Evolutionary conservation across 768 basidiomycete species (phyloP).

Genomic region (Kwoniella sp.): DNA sequence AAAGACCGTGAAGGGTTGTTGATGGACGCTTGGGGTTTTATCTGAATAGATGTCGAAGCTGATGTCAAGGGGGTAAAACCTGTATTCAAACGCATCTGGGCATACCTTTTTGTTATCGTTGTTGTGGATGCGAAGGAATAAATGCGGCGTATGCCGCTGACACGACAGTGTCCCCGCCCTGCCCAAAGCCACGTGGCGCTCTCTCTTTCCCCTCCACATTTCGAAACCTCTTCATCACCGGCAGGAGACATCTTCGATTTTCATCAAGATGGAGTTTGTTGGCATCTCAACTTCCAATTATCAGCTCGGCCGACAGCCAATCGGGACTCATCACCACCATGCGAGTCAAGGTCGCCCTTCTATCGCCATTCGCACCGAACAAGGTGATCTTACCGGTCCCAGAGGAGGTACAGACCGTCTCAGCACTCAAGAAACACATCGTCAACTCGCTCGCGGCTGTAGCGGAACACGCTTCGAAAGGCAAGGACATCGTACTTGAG

Average conservation of each 20-base stretch:
- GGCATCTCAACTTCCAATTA: no score
- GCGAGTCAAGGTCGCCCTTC: slow-evolving; percentile 38
- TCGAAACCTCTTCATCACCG: no score
- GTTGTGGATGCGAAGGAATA: no score
- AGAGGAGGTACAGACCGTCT: slow-evolving; percentile 26
- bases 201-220: no score
- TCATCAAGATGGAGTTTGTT: no score
- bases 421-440: slow-evolving; percentile 36
- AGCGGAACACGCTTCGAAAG: slow-evolving; percentile 7
- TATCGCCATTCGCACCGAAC: slow-evolving; percentile 30
- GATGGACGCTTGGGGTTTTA: background rate
- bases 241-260: no score
- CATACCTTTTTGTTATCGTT: background rate
- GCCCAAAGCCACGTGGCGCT: no score
- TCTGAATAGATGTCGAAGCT: slow-evolving; percentile 5
- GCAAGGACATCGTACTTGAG: slow-evolving; percentile 33
- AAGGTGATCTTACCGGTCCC: slow-evolving; percentile 42
- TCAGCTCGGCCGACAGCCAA: no score
- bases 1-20: background rate
- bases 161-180: no score
- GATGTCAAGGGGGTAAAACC: slow-evolving; percentile 7
- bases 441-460: slow-evolving; percentile 30
- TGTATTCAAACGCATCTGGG: background rate
- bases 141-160: no score
- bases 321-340: no score